Base-by-base conservation (phyloP, 2,329 filamentous ascomycete species). In the Colletotrichum tropicale region DNA sequence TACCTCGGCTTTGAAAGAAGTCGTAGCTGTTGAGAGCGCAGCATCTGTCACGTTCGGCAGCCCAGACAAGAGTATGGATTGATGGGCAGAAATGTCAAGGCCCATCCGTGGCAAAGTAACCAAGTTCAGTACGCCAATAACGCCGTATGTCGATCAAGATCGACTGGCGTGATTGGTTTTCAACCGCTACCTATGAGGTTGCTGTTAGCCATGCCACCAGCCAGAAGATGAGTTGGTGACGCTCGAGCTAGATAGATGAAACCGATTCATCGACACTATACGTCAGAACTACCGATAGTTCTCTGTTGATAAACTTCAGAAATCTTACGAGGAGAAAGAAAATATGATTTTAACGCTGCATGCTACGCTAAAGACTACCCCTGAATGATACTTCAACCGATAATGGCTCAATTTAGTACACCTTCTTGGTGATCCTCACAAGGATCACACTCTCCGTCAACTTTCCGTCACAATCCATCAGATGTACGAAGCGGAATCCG, bases 401-500 rank as follows among this genome's bases (percentile, higher is more conserved):
- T 5, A n/a, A n/a, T 6, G n/a, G 34, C 6, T 24, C 58, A 30
- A 13, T 15, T 61, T 77, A 82, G 10, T 76, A 76, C 76, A 88
- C 78, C 78, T 81, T 86, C 85, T 96, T 97, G 67, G 89, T 89
- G 67, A 98, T 89, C 83, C 92, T 93, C 34, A 98, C 91, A 75
- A 98, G 85, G 66, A 98, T 81, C 16, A 92, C 88, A 0, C 95
- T 95, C 26, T 91, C 89, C 4, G 91, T 94, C 72, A 91, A 84
- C 34, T 88, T 86, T 1, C 95, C 95, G 77, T 92, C 89, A 30
- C 88, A 87, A 81, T 98, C 93, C 77, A 94, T 88, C 74, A 98
- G 86, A 80, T 93, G 94, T 71, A 98, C 88, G 78, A 98, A 92
- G 13, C 96, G 89, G 79, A 94, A 94, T 1, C 97, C 96, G 38